Base-by-base conservation (phyloP, 495 filamentous ascomycete genomes). In the Aspergillus baeticus region DNA sequence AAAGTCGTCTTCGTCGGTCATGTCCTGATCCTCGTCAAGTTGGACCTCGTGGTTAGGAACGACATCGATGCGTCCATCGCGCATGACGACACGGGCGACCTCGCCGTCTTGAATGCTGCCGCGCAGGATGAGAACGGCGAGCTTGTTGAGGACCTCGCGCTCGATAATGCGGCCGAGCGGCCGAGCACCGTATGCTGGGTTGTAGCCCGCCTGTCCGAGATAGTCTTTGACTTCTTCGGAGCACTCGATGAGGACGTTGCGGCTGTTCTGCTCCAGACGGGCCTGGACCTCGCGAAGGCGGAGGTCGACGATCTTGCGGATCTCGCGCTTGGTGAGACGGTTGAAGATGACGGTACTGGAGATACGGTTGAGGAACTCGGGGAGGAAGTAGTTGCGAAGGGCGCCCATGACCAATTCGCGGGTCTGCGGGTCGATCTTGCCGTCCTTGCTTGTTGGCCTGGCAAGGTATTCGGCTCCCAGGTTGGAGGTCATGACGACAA, bases 401-500 rank as follows among this genome's bases (percentile, higher is more conserved):
- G 92, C 83, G 43, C 81, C 84, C 88, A 92, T 91, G 58, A 98
- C 93, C 59, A 96, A 76, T 61, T 96, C 91, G 36, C 81, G 82
- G 3, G 91, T 96, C 11, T 90, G 88, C 2, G 87, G 83, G 51
- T 98, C 94, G 60, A 98, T 96, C 64, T 75, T 84, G 54, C 94
- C 94, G 63, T 96, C 90, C 38, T 83, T 81, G 48, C 80, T 80
- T 42, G 83, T 85, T 15, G 87, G 84, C 5, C 91, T 87, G 54
- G 90, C 75, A n/a, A 98, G 88, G 73, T 84, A 95, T 67, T 97
- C 93, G 39, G 94, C 94, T 49, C 94, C 94, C 15, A 98, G 72
- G 73, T 98, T 98, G 65, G 90, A 96, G 23, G 94, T 98, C 91
- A 98, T 95, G 74, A 98, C 93, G 39, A 98, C 93, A 62, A 98